Evolutionary conservation across 805 yeast species (phyloP).

Genomic region (Teunomyces tritomae): DNA sequence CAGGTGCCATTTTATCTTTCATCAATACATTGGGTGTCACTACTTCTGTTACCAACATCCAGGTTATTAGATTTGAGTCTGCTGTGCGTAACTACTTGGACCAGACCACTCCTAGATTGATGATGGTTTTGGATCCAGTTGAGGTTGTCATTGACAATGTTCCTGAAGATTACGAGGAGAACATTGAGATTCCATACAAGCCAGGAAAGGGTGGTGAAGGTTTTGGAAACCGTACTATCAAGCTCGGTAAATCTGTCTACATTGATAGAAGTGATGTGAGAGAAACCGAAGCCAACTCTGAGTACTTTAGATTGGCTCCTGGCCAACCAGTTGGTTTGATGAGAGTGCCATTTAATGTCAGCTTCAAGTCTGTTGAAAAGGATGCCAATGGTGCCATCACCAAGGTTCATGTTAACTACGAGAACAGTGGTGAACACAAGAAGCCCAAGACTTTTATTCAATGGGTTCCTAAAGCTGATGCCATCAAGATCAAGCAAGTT

Average conservation of each 20-base stretch:
- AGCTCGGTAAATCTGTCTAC: conserved; percentile 73
- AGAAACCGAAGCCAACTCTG: conserved; percentile 47
- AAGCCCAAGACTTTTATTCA: conserved; percentile 96
- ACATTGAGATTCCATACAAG: conserved; percentile 79
- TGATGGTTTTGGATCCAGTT: conserved; percentile 88
- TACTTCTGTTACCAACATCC: conserved; percentile 88
- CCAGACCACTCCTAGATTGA: conserved; percentile 87
- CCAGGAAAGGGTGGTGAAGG: conserved; percentile 66
- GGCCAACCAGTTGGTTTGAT: conserved; percentile 92
- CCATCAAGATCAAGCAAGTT: conserved; percentile 63
- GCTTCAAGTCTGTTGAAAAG: conserved; percentile 65
- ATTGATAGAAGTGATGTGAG: conserved; percentile 89
- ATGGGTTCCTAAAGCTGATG: conserved; percentile 81
- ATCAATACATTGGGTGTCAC: conserved; percentile 96
- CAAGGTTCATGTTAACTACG: conserved; percentile 76
- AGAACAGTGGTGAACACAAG: conserved; percentile 54
- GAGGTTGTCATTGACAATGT: conserved; percentile 81
- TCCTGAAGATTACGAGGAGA: conserved; percentile 68
- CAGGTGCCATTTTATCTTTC: conserved; percentile 92
- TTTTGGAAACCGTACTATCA: conserved; percentile 62
- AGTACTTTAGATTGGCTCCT: conserved; percentile 91
- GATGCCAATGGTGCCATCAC: conserved; percentile 62
- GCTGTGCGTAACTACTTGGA: conserved; percentile 87
- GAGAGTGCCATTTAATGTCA: conserved; percentile 82
- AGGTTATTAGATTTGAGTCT: conserved; percentile 83